phyloP scores from a whole-genome alignment of 805 yeast species.

The Starmerella vitae region DNA sequence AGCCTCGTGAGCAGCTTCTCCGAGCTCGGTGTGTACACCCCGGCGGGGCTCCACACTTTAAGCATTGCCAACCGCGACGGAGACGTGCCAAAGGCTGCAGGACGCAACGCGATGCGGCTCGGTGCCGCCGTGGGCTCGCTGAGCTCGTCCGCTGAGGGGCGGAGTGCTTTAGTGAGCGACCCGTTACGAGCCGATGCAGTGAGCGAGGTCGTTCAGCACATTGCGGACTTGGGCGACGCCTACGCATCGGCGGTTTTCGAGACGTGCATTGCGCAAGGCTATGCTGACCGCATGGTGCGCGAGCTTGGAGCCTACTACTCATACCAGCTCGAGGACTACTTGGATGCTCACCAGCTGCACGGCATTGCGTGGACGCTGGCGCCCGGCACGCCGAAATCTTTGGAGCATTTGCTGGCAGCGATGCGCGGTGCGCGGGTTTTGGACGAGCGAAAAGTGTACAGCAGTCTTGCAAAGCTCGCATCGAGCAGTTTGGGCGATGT shows the following conservation, averaged over 20 bases:
- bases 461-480: slow-evolving; percentile 14
- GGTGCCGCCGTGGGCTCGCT: too few relatives aligned
- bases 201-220: slow-evolving; percentile 1
- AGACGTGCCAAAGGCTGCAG: too few relatives aligned
- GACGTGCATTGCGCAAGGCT: slow-evolving; percentile 4
- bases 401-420: slow-evolving; percentile 7
- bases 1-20: too few relatives aligned
- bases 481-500: slow-evolving; percentile 1
- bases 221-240: slow-evolving; percentile 3
- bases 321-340: slow-evolving; percentile 8
- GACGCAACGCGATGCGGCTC: too few relatives aligned
- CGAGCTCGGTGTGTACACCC: too few relatives aligned
- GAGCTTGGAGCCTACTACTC: slow-evolving; percentile 6
- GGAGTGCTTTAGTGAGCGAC: too few relatives aligned
- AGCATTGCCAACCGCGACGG: too few relatives aligned
- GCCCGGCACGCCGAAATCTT: slow-evolving; percentile 9
- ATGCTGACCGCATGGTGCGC: slow-evolving; percentile 1
- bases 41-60: too few relatives aligned
- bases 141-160: too few relatives aligned
- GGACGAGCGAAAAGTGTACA: slow-evolving; percentile 4
- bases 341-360: slow-evolving; percentile 4
- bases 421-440: not conserved
- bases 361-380: slow-evolving; percentile 16
- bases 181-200: too few relatives aligned
- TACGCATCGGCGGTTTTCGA: slow-evolving; percentile 8